These are phyloP conservation scores for Suillus weaverae DNA, from an alignment of 768 basidiomycete species.

Conservation along the genomic window DNA sequence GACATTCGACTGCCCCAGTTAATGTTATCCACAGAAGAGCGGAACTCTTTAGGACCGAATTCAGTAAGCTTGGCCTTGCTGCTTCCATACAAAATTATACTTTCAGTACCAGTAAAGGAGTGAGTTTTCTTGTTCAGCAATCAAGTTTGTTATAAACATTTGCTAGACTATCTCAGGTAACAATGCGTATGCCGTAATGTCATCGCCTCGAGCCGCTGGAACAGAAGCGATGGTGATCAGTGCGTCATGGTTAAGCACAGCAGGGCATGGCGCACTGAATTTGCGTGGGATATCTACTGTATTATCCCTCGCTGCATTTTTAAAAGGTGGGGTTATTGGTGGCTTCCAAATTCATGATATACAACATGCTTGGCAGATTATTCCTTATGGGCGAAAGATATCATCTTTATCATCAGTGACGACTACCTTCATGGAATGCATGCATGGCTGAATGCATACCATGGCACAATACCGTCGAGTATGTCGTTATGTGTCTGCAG, in stretches of 20 bases:
- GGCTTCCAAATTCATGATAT: constrained; percentile 3
- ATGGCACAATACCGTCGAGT: constrained; percentile 70
- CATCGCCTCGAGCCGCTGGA: constrained; percentile 89
- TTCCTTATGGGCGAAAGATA: constrained; percentile 93
- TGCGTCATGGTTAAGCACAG: constrained; percentile 83
- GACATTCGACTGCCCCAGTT: neutral
- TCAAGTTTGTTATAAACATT: constrained; percentile 4
- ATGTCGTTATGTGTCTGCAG: constrained; percentile 14
- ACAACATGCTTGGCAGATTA: constrained; percentile 50
- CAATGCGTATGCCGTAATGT: constrained; percentile 81
- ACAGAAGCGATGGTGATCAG: constrained; percentile 90
- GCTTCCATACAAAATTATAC: constrained; percentile 69
- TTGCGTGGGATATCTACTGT: constrained; percentile 86
- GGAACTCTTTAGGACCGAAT: constrained; percentile 57
- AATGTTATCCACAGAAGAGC: constrained; percentile 54
- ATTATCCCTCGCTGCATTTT: constrained; percentile 77
- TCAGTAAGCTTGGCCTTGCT: constrained; percentile 72
- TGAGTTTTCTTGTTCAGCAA: constrained; percentile 24
- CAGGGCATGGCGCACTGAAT: constrained; percentile 62
- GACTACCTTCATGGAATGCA: constrained; percentile 90
- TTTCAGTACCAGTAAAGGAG: constrained; percentile 52
- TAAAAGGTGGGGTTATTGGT: constrained; percentile 62
- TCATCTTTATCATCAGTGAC: constrained; percentile 88
- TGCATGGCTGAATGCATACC: constrained; percentile 87
- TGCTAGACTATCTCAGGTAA: constrained; percentile 57